phyloP scores from a whole-genome alignment of 805 yeast species.

The Candida alai region DNA sequence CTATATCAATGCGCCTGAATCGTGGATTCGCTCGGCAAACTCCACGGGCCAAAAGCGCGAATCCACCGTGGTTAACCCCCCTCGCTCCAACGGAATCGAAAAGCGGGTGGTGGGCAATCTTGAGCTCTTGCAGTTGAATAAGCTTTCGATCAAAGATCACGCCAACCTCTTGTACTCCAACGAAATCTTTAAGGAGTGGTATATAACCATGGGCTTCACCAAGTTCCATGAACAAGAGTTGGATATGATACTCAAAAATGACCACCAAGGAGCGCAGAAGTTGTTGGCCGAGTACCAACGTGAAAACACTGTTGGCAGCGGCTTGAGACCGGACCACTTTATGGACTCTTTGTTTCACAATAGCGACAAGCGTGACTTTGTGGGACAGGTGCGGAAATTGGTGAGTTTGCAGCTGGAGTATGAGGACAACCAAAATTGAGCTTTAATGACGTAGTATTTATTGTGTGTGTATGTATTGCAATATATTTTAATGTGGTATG shows the following conservation, averaged over 20 bases:
- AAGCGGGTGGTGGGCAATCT: constrained; percentile 16
- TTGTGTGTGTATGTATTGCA: too few relatives aligned
- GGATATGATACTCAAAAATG: constrained; percentile 11
- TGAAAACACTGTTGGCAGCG: constrained; percentile 13
- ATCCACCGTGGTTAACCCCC: not conserved
- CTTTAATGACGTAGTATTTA: not conserved
- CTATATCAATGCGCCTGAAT: constrained; percentile 20
- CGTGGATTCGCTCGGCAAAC: constrained; percentile 14
- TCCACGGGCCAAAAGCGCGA: constrained; percentile 5
- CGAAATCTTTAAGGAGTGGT: constrained; percentile 23
- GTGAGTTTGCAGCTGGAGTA: constrained; percentile 2
- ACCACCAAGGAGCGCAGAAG: constrained; percentile 1
- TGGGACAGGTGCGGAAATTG: not conserved
- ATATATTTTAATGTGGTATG: too few relatives aligned
- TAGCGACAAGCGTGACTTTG: not conserved
- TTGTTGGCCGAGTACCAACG: constrained; percentile 5
- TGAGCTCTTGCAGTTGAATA: constrained; percentile 15
- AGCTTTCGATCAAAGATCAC: constrained; percentile 21
- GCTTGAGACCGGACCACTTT: constrained; percentile 25
- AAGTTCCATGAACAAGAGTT: constrained; percentile 27
- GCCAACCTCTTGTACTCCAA: constrained; percentile 22
- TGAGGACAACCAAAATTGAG: constrained; percentile 2
- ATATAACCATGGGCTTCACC: constrained; percentile 20
- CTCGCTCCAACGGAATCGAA: not conserved
- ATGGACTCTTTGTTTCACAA: constrained; percentile 13